Conservation (phyloP, 2,329 filamentous ascomycete genomes). For the Tympanopsis confertula region DNA sequence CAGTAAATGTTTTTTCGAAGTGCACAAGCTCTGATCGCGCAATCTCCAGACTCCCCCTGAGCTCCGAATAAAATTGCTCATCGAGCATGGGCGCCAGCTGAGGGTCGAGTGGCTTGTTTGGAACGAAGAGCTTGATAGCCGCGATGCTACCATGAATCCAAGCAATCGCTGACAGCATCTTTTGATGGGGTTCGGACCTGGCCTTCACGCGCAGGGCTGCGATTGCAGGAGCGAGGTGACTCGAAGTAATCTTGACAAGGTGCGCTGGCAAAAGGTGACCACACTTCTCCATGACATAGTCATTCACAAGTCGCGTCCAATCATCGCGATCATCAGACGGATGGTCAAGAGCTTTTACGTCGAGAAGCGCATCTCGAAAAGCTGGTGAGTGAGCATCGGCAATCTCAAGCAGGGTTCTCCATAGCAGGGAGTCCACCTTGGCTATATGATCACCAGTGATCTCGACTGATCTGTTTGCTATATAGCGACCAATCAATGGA, state of each 20-base stretch:
- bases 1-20: constrained; percentile 43
- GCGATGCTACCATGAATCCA: constrained; percentile 70
- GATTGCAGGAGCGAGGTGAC: background rate
- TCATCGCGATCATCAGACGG: background rate
- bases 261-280: background rate
- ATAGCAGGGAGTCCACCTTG: constrained; percentile 35
- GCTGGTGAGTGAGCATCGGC: constrained; percentile 24
- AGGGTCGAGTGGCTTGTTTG: constrained; percentile 78
- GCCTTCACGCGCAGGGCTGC: background rate
- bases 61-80: constrained; percentile 34
- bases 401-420: constrained; percentile 28
- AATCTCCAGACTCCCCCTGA: constrained; percentile 17
- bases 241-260: background rate
- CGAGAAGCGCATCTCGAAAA: constrained; percentile 13
- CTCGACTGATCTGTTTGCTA: constrained; percentile 35
- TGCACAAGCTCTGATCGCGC: constrained; percentile 41
- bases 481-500: constrained; percentile 42
- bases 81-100: constrained; percentile 56
- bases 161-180: constrained; percentile 38
- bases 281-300: no score
- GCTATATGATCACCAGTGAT: constrained; percentile 35
- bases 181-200: constrained; percentile 8
- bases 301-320: no score
- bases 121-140: constrained; percentile 69
- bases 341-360: constrained; percentile 4